phyloP scores from a whole-genome alignment of 1,139 yeast genomes.

The Yamadazyma diddensiae region DNA sequence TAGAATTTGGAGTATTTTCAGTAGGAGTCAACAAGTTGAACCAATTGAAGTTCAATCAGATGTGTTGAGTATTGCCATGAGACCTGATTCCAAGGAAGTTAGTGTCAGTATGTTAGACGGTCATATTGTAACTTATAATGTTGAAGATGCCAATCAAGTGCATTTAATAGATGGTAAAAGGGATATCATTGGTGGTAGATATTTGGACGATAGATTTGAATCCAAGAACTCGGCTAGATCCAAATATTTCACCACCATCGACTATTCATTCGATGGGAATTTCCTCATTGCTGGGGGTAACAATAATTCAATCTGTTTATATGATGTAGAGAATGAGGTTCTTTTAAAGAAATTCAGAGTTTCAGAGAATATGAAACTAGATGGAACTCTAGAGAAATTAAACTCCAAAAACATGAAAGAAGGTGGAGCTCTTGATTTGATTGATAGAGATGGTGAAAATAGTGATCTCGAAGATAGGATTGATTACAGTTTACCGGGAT shows the following conservation, averaged over 20 bases:
- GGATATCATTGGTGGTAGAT: conserved; percentile 88
- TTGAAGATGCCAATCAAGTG: conserved; percentile 75
- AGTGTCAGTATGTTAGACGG: conserved; percentile 92
- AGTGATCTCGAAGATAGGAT: conserved; percentile 83
- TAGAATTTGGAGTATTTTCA: conserved; percentile 89
- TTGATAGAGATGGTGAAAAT: conserved; percentile 82
- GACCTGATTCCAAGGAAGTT: conserved; percentile 89
- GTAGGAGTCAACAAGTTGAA: conserved; percentile 81
- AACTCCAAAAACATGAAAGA: conserved; percentile 84
- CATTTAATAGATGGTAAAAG: conserved; percentile 83
- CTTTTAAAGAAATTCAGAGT: conserved; percentile 76
- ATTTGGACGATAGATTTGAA: conserved; percentile 75
- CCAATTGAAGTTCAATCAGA: conserved; percentile 85
- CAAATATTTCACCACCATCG: conserved; percentile 75
- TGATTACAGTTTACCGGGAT: conserved; percentile 82
- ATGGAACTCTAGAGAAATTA: conserved; percentile 79
- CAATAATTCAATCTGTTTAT: conserved; percentile 85
- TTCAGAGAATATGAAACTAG: conserved; percentile 84
- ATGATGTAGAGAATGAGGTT: conserved; percentile 86
- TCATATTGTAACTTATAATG: conserved; percentile 77
- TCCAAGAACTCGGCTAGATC: conserved; percentile 81
- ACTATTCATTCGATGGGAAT: conserved; percentile 87
- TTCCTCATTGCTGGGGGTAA: conserved; percentile 91
- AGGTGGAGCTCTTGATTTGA: conserved; percentile 79
- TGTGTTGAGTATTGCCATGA: conserved; percentile 77